Base-by-base conservation (phyloP, 805 yeast genomes). In the Kodamaea jinghongensis region DNA sequence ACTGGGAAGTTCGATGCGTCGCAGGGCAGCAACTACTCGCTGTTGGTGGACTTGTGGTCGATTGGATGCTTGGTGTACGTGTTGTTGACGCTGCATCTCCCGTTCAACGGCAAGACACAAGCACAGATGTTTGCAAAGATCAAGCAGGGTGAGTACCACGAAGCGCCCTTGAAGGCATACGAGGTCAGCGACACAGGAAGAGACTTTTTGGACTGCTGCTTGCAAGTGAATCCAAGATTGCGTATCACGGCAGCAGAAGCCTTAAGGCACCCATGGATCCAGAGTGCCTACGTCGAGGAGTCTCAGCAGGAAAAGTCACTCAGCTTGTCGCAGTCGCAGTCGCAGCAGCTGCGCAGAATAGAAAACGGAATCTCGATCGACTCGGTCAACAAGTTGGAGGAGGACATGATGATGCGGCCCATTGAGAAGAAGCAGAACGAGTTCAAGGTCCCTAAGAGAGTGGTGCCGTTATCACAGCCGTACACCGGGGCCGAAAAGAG, bases 31-130 rank as follows among this genome's bases (percentile, higher is more conserved):
- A 53, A 71, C 34, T 93, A 93, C 55, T 87, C 96, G 2, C 82
- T 85, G 28, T 73, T 86, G 42, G 98, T 93, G 11, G 99, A 93
- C 59, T 87, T 93, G 76, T 93, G 99, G 99, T 88, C 97, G 1
- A 73, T 93, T 41, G 99, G 99, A 0, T 93, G 99, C 61, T 65
- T 93, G 17, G 83, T 89, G 1, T 93, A 89, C 65, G 99, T 93
- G 3, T 79, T 91, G 16, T 61, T 93, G 39, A 91, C 99, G 0
- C 91, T 93, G 0, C 96, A 88, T 71, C 68, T 91, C 45, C 99
- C 99, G 6, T 93, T 93, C 59, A 88, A 91, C 58, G 97, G 97
- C 1, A 75, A 82, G 38, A 87, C 96, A 0, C 98, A 91, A 54
- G 90, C 86, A 11, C 85, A 86, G 45, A 67, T 93, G 52, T 86